phyloP scores from a whole-genome alignment of 805 yeast genomes.

The Wickerhamiella domercqiae region DNA sequence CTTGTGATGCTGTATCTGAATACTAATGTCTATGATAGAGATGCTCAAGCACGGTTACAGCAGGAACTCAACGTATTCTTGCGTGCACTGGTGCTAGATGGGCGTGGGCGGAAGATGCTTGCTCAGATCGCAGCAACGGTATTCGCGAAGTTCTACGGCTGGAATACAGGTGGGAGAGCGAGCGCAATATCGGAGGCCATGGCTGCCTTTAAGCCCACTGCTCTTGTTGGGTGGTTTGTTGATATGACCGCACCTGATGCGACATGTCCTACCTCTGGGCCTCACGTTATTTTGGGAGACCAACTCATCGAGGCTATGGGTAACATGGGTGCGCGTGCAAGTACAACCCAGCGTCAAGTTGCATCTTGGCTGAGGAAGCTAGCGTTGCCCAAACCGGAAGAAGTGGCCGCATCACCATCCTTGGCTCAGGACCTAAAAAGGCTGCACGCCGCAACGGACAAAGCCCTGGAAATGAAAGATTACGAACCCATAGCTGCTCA shows the following conservation, averaged over 20 bases:
- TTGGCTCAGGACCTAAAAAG: too few relatives aligned
- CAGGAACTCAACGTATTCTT: slow-evolving; percentile 30
- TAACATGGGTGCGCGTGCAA: background rate
- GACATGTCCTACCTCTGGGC: background rate
- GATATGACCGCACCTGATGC: slow-evolving; percentile 68
- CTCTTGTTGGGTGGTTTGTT: slow-evolving; percentile 51
- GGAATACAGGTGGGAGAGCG: background rate
- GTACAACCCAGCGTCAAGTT: slow-evolving; percentile 5
- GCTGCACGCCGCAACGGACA: too few relatives aligned
- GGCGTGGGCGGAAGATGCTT: slow-evolving; percentile 35
- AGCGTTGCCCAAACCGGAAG: slow-evolving; percentile 1
- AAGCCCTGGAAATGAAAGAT: too few relatives aligned
- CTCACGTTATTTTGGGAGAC: slow-evolving; percentile 9
- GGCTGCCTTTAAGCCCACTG: slow-evolving; percentile 19
- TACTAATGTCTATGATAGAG: slow-evolving; percentile 29
- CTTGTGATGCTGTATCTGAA: slow-evolving; percentile 62
- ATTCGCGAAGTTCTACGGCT: slow-evolving; percentile 4
- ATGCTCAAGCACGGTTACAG: slow-evolving; percentile 27
- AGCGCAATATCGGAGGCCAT: slow-evolving; percentile 22
- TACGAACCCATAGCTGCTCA: too few relatives aligned
- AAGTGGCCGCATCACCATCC: too few relatives aligned
- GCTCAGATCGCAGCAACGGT: slow-evolving; percentile 6
- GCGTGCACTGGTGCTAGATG: slow-evolving; percentile 17
- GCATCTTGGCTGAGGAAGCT: slow-evolving; percentile 5
- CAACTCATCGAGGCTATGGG: slow-evolving; percentile 3